Conservation (phyloP, 257 asterid genomes). For the Haberlea rhodopensis region DNA sequence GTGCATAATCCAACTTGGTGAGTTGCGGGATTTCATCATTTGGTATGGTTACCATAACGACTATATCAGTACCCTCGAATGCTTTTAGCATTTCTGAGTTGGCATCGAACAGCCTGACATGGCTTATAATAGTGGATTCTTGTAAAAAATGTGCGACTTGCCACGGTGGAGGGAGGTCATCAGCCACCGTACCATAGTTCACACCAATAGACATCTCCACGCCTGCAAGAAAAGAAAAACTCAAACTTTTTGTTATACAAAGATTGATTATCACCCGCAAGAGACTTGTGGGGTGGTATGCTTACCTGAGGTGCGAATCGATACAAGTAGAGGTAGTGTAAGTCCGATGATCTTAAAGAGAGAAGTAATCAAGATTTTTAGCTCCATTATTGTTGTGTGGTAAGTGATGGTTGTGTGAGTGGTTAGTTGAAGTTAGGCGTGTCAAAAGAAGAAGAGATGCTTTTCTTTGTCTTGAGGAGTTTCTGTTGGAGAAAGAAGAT, state of each 20-base stretch:
- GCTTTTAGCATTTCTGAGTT: conserved; percentile 45
- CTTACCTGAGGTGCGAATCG: too few species aligned
- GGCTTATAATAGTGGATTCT: conserved; percentile 42
- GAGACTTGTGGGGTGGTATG: too few species aligned
- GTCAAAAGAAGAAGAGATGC: conserved; percentile 37
- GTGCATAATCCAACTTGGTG: conserved; percentile 30
- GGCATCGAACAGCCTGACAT: conserved; percentile 45
- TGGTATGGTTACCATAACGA: conserved; percentile 37
- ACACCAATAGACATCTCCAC: conserved; percentile 39
- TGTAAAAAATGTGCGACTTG: conserved; percentile 42
- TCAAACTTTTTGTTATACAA: too few species aligned
- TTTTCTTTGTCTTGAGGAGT: conserved; percentile 40
- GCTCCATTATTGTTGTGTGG: conserved; percentile 27
- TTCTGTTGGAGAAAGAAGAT: conserved; percentile 17
- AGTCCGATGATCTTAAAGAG: conserved; percentile 25
- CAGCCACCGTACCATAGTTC: conserved; percentile 37
- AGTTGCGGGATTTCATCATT: conserved; percentile 41
- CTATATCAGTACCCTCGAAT: conserved; percentile 44
- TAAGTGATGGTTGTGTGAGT: conserved; percentile 16
- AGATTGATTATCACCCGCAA: too few species aligned
- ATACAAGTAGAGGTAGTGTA: too few species aligned
- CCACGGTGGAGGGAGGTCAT: conserved; percentile 47
- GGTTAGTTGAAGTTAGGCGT: conserved; percentile 13
- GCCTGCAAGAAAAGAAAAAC: conserved; percentile 27
- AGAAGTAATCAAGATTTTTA: conserved; percentile 23